Evolutionary conservation across 2,329 filamentous ascomycete genomes (phyloP).

Genomic region (Sclerotiophoma versabilis): DNA sequence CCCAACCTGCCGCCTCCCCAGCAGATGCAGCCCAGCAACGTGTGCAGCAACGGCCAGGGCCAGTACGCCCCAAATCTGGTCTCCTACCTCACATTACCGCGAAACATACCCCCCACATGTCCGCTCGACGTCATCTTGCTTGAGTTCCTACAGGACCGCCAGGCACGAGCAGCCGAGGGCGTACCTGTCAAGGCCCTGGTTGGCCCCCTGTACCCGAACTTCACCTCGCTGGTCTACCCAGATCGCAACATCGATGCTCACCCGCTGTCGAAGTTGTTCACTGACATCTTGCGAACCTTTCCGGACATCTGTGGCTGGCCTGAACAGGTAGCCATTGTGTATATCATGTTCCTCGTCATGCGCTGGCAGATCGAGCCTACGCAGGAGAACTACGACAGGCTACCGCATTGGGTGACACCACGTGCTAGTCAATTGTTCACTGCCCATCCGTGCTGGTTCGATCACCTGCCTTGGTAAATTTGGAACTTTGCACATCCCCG

Average conservation of each 20-base stretch:
- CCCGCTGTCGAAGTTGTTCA: slow-evolving; percentile 83
- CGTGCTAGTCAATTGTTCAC: slow-evolving; percentile 69
- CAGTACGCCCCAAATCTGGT: slow-evolving; percentile 41
- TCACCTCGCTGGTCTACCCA: slow-evolving; percentile 79
- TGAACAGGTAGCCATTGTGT: slow-evolving; percentile 81
- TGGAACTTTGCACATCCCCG: too few species aligned
- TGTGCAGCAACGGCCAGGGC: slow-evolving; percentile 32
- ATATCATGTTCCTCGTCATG: slow-evolving; percentile 87
- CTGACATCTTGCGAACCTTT: slow-evolving; percentile 84
- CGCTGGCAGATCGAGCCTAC: slow-evolving; percentile 82
- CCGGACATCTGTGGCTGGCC: slow-evolving; percentile 79
- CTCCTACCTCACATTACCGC: slow-evolving; percentile 49
- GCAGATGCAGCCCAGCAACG: slow-evolving; percentile 28
- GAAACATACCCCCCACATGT: slow-evolving; percentile 73
- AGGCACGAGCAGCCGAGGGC: slow-evolving; percentile 70
- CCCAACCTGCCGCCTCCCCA: slow-evolving; percentile 56
- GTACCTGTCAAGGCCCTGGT: slow-evolving; percentile 70
- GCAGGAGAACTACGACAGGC: slow-evolving; percentile 76
- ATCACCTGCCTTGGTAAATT: slow-evolving; percentile 74
- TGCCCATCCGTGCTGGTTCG: slow-evolving; percentile 81
- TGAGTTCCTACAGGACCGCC: slow-evolving; percentile 76
- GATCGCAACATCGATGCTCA: slow-evolving; percentile 69
- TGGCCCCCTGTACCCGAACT: slow-evolving; percentile 80
- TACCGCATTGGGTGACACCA: slow-evolving; percentile 77
- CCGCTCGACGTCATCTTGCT: slow-evolving; percentile 80